Percentiles rank a stretch among this genome's conserved stretches.
These are phyloP conservation scores for Casuarina cunninghamiana DNA, from an alignment of 306 rosid genomes.

Conservation along the genomic window DNA sequence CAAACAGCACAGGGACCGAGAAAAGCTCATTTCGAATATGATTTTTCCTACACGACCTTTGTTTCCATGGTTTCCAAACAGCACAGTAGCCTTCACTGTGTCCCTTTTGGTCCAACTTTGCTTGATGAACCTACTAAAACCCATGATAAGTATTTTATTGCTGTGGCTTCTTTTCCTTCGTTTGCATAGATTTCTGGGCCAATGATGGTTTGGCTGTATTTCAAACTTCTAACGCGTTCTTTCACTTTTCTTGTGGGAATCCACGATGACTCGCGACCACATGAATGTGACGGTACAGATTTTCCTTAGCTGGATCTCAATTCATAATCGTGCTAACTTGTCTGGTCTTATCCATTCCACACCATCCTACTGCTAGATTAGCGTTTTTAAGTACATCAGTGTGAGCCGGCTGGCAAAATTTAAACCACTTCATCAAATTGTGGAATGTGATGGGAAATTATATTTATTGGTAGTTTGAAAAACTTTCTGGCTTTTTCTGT, in stretches of 20 bases:
- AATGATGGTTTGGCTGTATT: constrained; percentile 41
- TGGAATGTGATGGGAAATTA: too few relatives aligned
- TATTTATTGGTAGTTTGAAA: too few relatives aligned
- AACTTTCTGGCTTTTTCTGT: too few relatives aligned
- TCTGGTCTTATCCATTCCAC: constrained; percentile 4
- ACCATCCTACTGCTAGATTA: not conserved
- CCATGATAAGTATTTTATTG: constrained; percentile 1
- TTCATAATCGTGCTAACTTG: constrained; percentile 21
- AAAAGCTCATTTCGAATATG: constrained; percentile 47
- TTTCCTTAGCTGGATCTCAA: constrained; percentile 55
- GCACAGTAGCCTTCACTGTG: not conserved
- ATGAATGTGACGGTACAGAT: constrained; percentile 33
- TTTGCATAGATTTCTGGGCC: constrained; percentile 43
- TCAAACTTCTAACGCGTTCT: constrained; percentile 24
- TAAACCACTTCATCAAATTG: not conserved
- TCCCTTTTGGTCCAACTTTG: not conserved
- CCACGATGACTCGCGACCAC: constrained; percentile 27
- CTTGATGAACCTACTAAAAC: not conserved
- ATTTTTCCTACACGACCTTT: not conserved
- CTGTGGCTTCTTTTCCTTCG: constrained; percentile 24
- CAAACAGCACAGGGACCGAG: constrained; percentile 29
- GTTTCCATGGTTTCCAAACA: not conserved
- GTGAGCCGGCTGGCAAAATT: not conserved
- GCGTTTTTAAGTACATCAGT: not conserved
- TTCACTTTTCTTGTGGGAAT: constrained; percentile 25